phyloP scores from a whole-genome alignment of 192 early-diverging fungal species.

The Coemansia brasiliensis region DNA sequence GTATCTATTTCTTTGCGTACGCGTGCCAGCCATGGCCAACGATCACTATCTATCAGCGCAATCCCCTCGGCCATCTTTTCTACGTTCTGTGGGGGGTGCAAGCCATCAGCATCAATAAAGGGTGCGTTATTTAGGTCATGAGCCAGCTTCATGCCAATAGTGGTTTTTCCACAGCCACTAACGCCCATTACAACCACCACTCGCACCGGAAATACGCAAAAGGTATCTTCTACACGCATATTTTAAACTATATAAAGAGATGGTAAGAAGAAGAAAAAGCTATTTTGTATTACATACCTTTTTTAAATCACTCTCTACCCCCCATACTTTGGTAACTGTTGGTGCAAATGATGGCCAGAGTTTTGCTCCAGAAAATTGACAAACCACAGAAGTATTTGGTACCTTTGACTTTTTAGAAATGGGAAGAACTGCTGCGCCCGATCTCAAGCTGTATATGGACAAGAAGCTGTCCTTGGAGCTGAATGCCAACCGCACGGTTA shows the following conservation, averaged over 20 bases:
- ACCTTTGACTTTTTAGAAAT: slow-evolving; percentile 18
- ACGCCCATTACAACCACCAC: slow-evolving; percentile 66
- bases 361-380: background rate
- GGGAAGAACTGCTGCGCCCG: slow-evolving; percentile 64
- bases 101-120: slow-evolving; percentile 67
- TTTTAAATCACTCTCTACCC: too few relatives aligned
- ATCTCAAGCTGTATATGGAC: slow-evolving; percentile 84
- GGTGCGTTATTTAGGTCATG: slow-evolving; percentile 41
- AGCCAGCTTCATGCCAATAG: slow-evolving; percentile 44
- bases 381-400: background rate
- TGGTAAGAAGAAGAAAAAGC: background rate
- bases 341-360: too few relatives aligned
- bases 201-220: slow-evolving; percentile 47
- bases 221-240: slow-evolving; percentile 39
- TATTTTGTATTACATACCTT: background rate
- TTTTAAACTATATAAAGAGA: background rate
- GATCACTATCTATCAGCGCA: slow-evolving; percentile 64
- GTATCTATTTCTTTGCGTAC: slow-evolving; percentile 52
- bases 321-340: background rate
- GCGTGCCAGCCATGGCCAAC: slow-evolving; percentile 62
- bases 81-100: slow-evolving; percentile 62
- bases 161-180: slow-evolving; percentile 64
- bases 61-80: slow-evolving; percentile 64
- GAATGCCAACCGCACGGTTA: slow-evolving; percentile 87
- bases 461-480: slow-evolving; percentile 88